Percentiles rank a stretch among this genome's conserved stretches.
Evolutionary conservation across 768 basidiomycete species (phyloP).

Genomic region (Hortiboletus campestris): DNA sequence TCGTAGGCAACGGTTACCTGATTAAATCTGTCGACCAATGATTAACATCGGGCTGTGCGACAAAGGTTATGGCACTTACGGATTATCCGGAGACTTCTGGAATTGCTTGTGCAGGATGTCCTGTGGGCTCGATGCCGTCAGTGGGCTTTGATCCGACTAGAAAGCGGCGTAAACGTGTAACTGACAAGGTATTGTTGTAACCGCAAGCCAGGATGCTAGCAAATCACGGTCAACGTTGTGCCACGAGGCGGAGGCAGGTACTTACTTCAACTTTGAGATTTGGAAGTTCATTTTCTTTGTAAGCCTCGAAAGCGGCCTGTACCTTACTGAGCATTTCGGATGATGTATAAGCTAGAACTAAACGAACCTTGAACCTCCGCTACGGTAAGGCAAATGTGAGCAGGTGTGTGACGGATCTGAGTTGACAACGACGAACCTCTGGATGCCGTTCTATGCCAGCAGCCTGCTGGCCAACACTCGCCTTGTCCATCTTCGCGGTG

Average conservation of each 20-base stretch:
- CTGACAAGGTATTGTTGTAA: slow-evolving; percentile 84
- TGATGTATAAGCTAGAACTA: neutral
- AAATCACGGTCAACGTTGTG: slow-evolving; percentile 11
- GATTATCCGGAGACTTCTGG: slow-evolving; percentile 95
- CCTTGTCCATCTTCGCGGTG: slow-evolving; percentile 91
- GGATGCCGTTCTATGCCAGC: slow-evolving; percentile 88
- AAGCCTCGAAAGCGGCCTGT: slow-evolving; percentile 87
- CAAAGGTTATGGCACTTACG: slow-evolving; percentile 48
- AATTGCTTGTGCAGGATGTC: slow-evolving; percentile 91
- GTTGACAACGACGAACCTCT: slow-evolving; percentile 56
- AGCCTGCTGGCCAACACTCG: slow-evolving; percentile 83
- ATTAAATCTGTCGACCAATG: slow-evolving; percentile 61
- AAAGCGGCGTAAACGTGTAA: slow-evolving; percentile 1
- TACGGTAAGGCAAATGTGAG: slow-evolving; percentile 34
- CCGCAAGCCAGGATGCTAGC: slow-evolving; percentile 83
- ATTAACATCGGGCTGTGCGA: slow-evolving; percentile 8
- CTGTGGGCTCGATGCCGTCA: slow-evolving; percentile 34
- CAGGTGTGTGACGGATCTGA: neutral
- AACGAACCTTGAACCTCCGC: slow-evolving; percentile 82
- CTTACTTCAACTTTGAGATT: slow-evolving; percentile 70
- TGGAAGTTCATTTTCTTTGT: slow-evolving; percentile 84
- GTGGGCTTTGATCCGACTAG: neutral
- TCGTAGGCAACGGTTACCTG: slow-evolving; percentile 78
- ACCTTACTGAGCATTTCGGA: slow-evolving; percentile 2
- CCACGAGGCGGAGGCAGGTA: neutral